phyloP scores from a whole-genome alignment of 371 early-diverging fungal genomes.

The Mycotypha africana region DNA sequence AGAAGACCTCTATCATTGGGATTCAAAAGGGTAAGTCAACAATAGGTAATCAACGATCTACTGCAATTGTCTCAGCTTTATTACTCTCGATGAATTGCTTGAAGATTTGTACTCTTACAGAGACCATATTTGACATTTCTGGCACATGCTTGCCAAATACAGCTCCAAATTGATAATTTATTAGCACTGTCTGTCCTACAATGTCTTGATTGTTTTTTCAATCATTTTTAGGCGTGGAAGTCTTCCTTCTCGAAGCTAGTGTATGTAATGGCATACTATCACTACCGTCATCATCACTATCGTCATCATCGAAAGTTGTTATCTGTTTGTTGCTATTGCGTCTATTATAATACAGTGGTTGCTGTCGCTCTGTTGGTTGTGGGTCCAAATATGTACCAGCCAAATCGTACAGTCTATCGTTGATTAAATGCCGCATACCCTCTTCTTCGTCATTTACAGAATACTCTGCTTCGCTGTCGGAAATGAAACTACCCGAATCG shows the following conservation, averaged over 20 bases:
- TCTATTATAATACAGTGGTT: slow-evolving; percentile 3
- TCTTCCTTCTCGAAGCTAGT: slow-evolving; percentile 5
- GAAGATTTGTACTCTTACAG: too few relatives aligned
- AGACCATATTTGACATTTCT: too few relatives aligned
- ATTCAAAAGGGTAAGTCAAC: too few relatives aligned
- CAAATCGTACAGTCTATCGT: slow-evolving; percentile 17
- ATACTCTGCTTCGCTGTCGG: slow-evolving; percentile 25
- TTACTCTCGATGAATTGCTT: too few relatives aligned
- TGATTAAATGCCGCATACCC: slow-evolving; percentile 16
- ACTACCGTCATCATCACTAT: neutral
- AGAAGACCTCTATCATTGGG: too few relatives aligned
- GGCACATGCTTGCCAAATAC: too few relatives aligned
- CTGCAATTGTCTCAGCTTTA: too few relatives aligned
- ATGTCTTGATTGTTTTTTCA: neutral
- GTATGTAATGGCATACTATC: slow-evolving; percentile 9
- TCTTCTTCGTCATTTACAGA: slow-evolving; percentile 27
- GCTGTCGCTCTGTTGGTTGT: slow-evolving; percentile 3
- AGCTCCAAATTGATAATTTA: too few relatives aligned
- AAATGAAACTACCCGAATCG: slow-evolving; percentile 35
- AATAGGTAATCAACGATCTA: too few relatives aligned
- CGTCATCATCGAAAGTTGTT: neutral
- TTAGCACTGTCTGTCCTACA: too few relatives aligned
- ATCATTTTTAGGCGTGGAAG: slow-evolving; percentile 11
- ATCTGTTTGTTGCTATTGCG: neutral
- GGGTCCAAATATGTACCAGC: slow-evolving; percentile 18